Conservation (phyloP, 2,329 filamentous ascomycete species). For the Penicillium sp. region DNA sequence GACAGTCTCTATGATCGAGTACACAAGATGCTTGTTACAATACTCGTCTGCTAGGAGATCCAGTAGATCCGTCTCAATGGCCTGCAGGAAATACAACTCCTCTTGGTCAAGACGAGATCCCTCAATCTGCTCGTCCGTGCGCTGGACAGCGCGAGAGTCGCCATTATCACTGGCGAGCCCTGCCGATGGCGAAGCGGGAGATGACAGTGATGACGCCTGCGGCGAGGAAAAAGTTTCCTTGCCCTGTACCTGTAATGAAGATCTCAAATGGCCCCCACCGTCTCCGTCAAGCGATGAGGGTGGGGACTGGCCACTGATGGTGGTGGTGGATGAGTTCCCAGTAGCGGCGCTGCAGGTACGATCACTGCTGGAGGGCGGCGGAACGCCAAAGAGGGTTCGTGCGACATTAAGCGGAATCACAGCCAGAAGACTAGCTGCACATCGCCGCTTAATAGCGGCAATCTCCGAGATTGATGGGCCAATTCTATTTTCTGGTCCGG, state of each 20-base stretch:
- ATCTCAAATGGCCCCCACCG: constrained; percentile 13
- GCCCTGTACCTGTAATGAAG: constrained; percentile 9
- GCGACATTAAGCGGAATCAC: constrained; percentile 51
- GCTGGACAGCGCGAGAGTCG: constrained; percentile 8
- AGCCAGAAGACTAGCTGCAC: constrained; percentile 48
- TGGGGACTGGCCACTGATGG: constrained; percentile 23
- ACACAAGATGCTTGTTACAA: constrained; percentile 90
- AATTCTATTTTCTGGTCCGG: constrained; percentile 19
- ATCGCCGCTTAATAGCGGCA: constrained; percentile 49
- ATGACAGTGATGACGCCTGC: constrained; percentile 10
- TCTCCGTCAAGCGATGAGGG: constrained; percentile 12
- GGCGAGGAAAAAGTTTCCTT: neutral
- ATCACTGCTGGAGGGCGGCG: constrained; percentile 20
- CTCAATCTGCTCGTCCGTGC: constrained; percentile 18
- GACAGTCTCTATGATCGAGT: constrained; percentile 77
- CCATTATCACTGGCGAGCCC: constrained; percentile 6
- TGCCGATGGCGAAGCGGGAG: neutral
- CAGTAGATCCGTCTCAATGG: constrained; percentile 67
- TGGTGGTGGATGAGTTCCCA: constrained; percentile 22
- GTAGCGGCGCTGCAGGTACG: constrained; percentile 31
- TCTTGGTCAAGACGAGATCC: constrained; percentile 42
- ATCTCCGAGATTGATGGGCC: constrained; percentile 37
- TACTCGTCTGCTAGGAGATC: constrained; percentile 79
- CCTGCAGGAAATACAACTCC: constrained; percentile 56
- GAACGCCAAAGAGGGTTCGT: constrained; percentile 48